Percentiles rank a stretch among this genome's conserved stretches.
phyloP scores from a whole-genome alignment of 2,329 filamentous ascomycete genomes.

The Aspergillus ruber region DNA sequence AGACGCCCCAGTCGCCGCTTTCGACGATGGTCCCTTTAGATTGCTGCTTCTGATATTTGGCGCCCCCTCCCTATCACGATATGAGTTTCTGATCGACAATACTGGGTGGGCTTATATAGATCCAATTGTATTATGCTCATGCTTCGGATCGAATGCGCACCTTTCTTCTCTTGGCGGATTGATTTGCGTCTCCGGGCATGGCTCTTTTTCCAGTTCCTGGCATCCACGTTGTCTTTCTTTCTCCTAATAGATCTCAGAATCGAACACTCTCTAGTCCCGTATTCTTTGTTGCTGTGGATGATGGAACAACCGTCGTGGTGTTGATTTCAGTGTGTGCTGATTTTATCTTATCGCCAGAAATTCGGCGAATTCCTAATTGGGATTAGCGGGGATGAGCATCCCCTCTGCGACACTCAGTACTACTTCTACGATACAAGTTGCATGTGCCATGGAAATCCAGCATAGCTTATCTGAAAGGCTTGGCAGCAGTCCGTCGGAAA shows the following conservation, averaged over 20 bases:
- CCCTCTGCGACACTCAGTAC: too few species aligned
- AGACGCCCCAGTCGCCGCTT: conserved; percentile 54
- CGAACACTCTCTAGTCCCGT: background rate
- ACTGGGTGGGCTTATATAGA: background rate
- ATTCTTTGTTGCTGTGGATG: too few species aligned
- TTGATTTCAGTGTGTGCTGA: too few species aligned
- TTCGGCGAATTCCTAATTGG: too few species aligned
- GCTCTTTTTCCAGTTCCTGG: conserved; percentile 24
- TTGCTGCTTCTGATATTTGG: conserved; percentile 24
- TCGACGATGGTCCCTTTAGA: conserved; percentile 25
- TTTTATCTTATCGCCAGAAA: too few species aligned
- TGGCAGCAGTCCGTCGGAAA: background rate
- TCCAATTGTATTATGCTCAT: background rate
- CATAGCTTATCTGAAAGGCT: background rate
- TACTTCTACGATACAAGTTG: too few species aligned
- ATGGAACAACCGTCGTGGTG: too few species aligned
- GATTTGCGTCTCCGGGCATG: conserved; percentile 18
- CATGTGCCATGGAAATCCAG: background rate
- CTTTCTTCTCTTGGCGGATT: conserved; percentile 27
- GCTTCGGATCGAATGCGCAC: conserved; percentile 11
- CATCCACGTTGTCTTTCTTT: conserved; percentile 11
- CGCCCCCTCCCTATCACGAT: conserved; percentile 21
- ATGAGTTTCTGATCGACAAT: conserved; percentile 3
- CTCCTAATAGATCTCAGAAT: background rate
- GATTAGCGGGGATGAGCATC: background rate